Evolutionary conservation across 108 stramenopile genomes (phyloP).

Genomic region (Aurantiochytrium sp.): DNA sequence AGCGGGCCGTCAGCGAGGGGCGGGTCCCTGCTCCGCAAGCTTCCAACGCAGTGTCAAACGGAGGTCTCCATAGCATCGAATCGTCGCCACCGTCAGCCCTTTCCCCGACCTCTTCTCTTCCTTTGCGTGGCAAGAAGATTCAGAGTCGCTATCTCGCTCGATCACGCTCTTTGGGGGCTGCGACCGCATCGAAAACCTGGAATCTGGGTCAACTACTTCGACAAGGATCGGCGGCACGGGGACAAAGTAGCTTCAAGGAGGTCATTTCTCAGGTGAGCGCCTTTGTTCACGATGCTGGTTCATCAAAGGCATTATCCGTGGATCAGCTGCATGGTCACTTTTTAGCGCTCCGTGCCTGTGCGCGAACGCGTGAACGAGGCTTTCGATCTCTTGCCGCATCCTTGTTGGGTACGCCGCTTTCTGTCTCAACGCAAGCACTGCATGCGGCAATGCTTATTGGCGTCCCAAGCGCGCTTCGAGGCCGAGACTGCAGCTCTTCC

Average conservation of each 20-base stretch:
- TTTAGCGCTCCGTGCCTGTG: background rate
- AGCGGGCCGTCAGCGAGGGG: too few relatives aligned
- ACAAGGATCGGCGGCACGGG: background rate
- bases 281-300: background rate
- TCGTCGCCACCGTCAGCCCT: background rate
- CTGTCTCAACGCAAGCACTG: background rate
- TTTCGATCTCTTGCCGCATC: background rate
- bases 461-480: background rate
- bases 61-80: too few relatives aligned
- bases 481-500: background rate
- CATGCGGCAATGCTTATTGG: background rate
- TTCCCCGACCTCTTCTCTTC: background rate
- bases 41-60: too few relatives aligned
- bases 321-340: background rate
- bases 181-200: background rate
- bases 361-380: background rate
- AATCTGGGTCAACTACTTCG: background rate
- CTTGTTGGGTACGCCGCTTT: background rate
- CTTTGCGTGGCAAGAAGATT: background rate
- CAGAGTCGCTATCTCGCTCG: background rate
- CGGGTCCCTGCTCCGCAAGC: too few relatives aligned
- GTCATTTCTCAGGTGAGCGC: background rate
- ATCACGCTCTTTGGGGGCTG: background rate
- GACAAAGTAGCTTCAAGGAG: background rate
- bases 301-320: background rate